These are phyloP conservation scores for Crucihimalaya himalaica DNA, from an alignment of 345 rosid genomes.

Conservation along the genomic window DNA sequence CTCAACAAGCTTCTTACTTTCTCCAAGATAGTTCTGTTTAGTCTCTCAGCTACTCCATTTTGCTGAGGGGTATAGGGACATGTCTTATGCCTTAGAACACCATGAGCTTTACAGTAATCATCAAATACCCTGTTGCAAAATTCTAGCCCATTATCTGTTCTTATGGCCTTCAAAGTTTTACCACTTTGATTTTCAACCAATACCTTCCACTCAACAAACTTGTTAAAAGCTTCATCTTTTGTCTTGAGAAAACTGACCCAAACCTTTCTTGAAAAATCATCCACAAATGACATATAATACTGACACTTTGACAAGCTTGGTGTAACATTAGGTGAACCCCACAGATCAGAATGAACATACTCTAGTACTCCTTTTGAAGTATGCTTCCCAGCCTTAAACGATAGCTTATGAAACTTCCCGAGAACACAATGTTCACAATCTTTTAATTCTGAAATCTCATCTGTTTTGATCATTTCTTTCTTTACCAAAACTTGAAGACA, in stretches of 20 bases:
- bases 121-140: background rate
- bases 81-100: background rate
- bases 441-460: background rate
- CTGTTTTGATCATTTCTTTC: background rate
- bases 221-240: background rate
- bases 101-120: background rate
- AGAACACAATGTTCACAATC: background rate
- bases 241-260: background rate
- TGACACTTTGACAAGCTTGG: background rate
- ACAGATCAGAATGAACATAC: background rate
- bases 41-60: background rate
- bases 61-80: constrained; percentile 2
- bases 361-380: background rate
- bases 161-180: background rate
- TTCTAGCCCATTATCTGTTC: background rate
- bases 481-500: background rate
- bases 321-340: background rate
- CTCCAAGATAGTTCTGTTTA: background rate
- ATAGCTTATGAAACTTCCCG: background rate
- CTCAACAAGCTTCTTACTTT: background rate
- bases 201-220: background rate
- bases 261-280: background rate
- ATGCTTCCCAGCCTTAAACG: background rate
- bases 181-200: background rate
- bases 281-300: background rate